Conservation (phyloP, 1,284 basidiomycete genomes). For the Phellinidium pouzarii region DNA sequence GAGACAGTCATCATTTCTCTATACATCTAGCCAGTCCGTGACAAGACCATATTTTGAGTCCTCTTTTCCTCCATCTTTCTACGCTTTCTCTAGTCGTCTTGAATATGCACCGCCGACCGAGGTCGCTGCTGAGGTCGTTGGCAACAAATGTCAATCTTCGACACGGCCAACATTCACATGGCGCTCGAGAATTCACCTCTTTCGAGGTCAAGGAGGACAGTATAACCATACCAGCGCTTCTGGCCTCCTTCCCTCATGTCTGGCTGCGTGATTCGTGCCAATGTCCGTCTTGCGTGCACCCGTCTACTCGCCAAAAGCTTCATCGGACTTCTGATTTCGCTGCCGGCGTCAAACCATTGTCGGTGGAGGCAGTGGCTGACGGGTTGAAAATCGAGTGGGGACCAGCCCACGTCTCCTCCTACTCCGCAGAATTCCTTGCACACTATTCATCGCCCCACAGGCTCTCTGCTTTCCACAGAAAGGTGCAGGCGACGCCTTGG, state of each 20-base stretch:
- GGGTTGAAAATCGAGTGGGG: slow-evolving; percentile 46
- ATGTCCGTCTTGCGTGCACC: slow-evolving; percentile 55
- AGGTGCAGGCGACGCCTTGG: slow-evolving; percentile 33
- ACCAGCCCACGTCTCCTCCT: slow-evolving; percentile 53
- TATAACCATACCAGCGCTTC: slow-evolving; percentile 8
- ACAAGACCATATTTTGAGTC: no score
- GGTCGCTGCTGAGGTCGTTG: not conserved
- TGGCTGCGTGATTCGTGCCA: slow-evolving; percentile 34
- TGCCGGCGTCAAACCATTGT: slow-evolving; percentile 38
- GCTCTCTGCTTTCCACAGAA: slow-evolving; percentile 35
- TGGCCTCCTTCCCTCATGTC: slow-evolving; percentile 9
- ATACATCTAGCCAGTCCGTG: no score
- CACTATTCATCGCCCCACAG: slow-evolving; percentile 31
- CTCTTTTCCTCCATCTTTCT: no score
- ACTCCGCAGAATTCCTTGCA: slow-evolving; percentile 41
- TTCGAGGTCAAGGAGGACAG: not conserved
- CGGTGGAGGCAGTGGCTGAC: slow-evolving; percentile 28
- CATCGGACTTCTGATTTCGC: slow-evolving; percentile 65
- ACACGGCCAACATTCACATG: not conserved
- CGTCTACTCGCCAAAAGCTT: slow-evolving; percentile 71
- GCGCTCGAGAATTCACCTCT: not conserved
- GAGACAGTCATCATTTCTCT: no score
- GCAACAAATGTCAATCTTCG: not conserved
- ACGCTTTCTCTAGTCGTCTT: no score
- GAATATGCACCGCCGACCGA: no score